Evolutionary conservation across 2,329 filamentous ascomycete genomes (phyloP), one percentile per base, ranked within the genome.

Genomic region (Raffaelea ambrosiae): DNA sequence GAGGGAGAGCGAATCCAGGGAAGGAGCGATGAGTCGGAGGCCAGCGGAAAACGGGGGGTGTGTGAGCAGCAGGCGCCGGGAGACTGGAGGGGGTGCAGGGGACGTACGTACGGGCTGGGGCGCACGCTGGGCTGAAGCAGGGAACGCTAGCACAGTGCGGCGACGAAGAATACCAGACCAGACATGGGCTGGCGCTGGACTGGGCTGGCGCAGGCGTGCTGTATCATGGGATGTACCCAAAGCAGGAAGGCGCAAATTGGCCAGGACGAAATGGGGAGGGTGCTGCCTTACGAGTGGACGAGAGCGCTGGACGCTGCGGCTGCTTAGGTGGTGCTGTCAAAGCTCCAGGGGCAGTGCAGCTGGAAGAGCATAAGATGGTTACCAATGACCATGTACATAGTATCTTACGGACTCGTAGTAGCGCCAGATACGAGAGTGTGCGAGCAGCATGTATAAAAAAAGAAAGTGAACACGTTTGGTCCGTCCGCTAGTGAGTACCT

Each of bases 181-280:
- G 29, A n/a, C 44, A 22, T 44, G 43, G 48, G n/a, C 22, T 49
- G n/a, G n/a, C n/a, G n/a, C n/a, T n/a, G n/a, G n/a, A n/a, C n/a
- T 44, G 43, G 48, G n/a, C 22, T 49, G 46, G 51, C 33, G 45
- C 47, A 40, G 16, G 41, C 33, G 42, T 46, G 45, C 48, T 44
- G 21, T 46, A 53, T 54, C 53, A 54, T 54, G 51, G 46, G 49
- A 49, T 43, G 44, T 40, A 3, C 53, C 49, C 9, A 43, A 54
- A 23, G 7, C 7, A 47, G 53, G 21, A 51, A 48, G 44, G 52
- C 43, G 51, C 38, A 43, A 20, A 45, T 50, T 45, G 42, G 47
- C 36, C 11, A 19, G 14, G 44, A 18, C 19, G 14, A 7, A 18
- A 40, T 16, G 7, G n/a, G 16, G 38, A 9, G 35, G 5, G 5